These are phyloP conservation scores for Hericium alpestre DNA, from an alignment of 768 basidiomycete species.

Conservation along the genomic window DNA sequence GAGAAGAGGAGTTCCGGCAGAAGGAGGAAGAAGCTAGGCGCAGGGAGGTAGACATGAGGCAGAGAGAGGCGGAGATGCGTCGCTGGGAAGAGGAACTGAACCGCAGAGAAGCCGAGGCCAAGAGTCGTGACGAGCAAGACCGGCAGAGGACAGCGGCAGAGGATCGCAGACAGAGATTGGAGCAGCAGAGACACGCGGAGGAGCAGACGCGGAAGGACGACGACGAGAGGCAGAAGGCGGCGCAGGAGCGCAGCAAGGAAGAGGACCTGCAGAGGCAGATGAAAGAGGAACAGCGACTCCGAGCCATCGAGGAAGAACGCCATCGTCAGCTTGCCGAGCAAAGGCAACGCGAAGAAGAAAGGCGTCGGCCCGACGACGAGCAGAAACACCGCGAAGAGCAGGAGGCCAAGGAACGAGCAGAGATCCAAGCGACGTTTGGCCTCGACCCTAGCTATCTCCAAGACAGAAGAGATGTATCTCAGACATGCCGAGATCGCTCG, in stretches of 20 bases:
- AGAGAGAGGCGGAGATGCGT: slow-evolving; percentile 21
- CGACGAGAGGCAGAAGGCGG: slow-evolving; percentile 3
- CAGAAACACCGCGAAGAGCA: slow-evolving; percentile 9
- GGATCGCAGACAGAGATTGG: slow-evolving; percentile 6
- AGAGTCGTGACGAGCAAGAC: slow-evolving; percentile 18
- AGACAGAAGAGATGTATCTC: too few relatives aligned
- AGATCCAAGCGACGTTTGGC: background rate
- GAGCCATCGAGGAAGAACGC: slow-evolving; percentile 21
- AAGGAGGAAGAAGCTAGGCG: slow-evolving; percentile 24
- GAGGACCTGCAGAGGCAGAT: background rate
- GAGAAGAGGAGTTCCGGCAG: slow-evolving; percentile 12
- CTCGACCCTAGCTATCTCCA: too few relatives aligned
- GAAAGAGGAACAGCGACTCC: slow-evolving; percentile 17
- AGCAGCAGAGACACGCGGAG: slow-evolving; percentile 1
- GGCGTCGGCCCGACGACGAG: slow-evolving; percentile 8
- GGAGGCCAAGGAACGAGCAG: background rate
- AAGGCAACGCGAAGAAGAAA: slow-evolving; percentile 7
- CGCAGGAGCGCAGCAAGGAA: slow-evolving; percentile 1
- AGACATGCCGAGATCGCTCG: too few relatives aligned
- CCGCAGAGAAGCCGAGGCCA: slow-evolving; percentile 18
- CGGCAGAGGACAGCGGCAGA: slow-evolving; percentile 1
- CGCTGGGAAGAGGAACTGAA: slow-evolving; percentile 14
- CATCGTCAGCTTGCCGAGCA: slow-evolving; percentile 22
- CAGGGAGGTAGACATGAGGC: slow-evolving; percentile 21
- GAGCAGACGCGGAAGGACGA: background rate